A percentile compares a stretch with the other conserved stretches of the same genome.
These are phyloP conservation scores for Leucocoprinus birnbaumii DNA, from an alignment of 768 basidiomycete genomes.

Conservation along the genomic window DNA sequence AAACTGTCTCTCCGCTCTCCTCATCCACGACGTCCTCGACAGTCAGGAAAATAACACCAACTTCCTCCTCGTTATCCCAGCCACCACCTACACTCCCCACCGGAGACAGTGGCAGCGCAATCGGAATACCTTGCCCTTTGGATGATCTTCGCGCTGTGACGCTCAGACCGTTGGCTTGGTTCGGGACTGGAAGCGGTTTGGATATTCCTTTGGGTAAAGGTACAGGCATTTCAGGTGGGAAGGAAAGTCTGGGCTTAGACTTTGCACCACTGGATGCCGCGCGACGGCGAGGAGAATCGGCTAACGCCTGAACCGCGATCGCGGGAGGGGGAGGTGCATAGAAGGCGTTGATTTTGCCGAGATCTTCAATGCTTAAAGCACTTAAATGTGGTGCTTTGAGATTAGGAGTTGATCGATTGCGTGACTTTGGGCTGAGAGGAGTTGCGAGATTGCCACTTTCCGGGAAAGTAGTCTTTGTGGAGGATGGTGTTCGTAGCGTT, in stretches of 20 bases:
- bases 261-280: background rate
- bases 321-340: slow-evolving; percentile 8
- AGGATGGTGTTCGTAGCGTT: background rate
- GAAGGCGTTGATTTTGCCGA: slow-evolving; percentile 10
- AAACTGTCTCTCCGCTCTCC: slow-evolving; percentile 2
- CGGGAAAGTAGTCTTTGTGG: background rate
- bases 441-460: background rate
- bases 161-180: background rate
- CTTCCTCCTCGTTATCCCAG: background rate
- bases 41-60: slow-evolving; percentile 8
- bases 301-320: background rate
- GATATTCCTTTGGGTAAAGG: background rate
- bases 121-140: background rate
- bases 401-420: slow-evolving; percentile 10
- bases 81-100: background rate
- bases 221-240: background rate
- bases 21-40: slow-evolving; percentile 10
- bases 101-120: slow-evolving; percentile 7
- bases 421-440: background rate
- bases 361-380: slow-evolving; percentile 1
- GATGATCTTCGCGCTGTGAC: background rate
- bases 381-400: slow-evolving; percentile 3
- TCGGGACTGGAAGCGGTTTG: background rate
- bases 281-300: background rate
- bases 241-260: background rate